Evolutionary conservation across 148 eudicot genomes (phyloP), one percentile per base, ranked within the genome.

Genomic region (Cornus kousa): DNA sequence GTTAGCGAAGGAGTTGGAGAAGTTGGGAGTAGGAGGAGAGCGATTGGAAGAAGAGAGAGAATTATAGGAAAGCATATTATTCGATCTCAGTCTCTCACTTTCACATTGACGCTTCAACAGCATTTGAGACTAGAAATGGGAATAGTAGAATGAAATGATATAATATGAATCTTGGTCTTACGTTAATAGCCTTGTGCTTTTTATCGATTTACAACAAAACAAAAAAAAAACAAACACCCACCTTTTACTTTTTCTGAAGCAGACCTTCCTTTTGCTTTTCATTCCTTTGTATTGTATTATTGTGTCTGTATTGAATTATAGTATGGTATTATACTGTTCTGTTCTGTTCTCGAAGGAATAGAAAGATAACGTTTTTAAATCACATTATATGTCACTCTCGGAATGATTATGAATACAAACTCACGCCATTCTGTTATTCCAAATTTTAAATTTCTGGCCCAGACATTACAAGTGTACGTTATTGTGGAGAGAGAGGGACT

Each of bases 1-100:
- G 83, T 82, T 85, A 71, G 85, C 78, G 53, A 82, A 85, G 55
- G 85, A 72, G 64, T 80, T 82, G 81, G 79, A 82, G 78, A 85
- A 80, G 57, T 69, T 85, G 14, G 84, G 82, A 43, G 82, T 78
- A 43, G 65, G 0, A 35, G 85, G 74, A 62, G 80, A 68, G 68
- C 59, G 70, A 62, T 6, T 53, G 78, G n/a, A 73, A 32, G 77
- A 71, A 23, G 78, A 59, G 69, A 71, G 24, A 50, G 46, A 32
- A 22, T n/a, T 66, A 5, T 72, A 70, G 20, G 72, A 79, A 37
- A 66, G 77, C 81, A 79, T 79, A 72, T 43, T 31, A 50, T 33
- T 64, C 19, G 66, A 62, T 60, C 32, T 48, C 16, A 16, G 19
- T 19, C 14, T 19, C 14, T 17, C 24, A 23, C 53, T 70, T 40